These are phyloP conservation scores for Holtermannia corniformis DNA, from an alignment of 768 basidiomycete species.

Conservation along the genomic window DNA sequence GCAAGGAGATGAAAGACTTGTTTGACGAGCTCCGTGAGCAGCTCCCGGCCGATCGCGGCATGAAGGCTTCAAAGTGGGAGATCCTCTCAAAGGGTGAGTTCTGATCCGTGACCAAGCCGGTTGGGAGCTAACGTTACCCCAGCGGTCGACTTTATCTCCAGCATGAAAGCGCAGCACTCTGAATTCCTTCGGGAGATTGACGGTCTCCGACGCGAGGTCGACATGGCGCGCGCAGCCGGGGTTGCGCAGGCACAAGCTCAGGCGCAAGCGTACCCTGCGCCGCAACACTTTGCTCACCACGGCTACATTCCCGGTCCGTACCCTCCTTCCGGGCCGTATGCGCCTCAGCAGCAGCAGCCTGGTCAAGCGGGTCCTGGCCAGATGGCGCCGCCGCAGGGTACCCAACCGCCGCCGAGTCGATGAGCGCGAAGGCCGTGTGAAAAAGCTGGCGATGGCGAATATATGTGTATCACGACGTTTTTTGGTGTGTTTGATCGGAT, in stretches of 20 bases:
- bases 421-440: too few relatives aligned
- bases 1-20: constrained; percentile 98
- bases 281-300: neutral
- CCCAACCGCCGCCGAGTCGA: neutral
- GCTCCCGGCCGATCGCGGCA: constrained; percentile 79
- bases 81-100: constrained; percentile 83
- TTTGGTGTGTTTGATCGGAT: neutral
- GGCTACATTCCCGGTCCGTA: neutral
- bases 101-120: neutral
- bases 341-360: neutral
- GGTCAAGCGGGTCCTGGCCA: too few relatives aligned
- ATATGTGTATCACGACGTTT: too few relatives aligned
- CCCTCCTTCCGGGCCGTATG: neutral
- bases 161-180: constrained; percentile 65
- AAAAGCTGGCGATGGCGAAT: too few relatives aligned
- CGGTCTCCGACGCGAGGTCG: constrained; percentile 65
- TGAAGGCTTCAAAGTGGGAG: constrained; percentile 99
- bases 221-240: constrained; percentile 33
- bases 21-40: constrained; percentile 94
- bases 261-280: constrained; percentile 1
- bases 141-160: constrained; percentile 79
- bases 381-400: neutral
- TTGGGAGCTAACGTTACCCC: neutral
- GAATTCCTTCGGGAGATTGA: constrained; percentile 73
- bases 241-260: constrained; percentile 11